These are phyloP conservation scores for Fraxinus nigra DNA, from an alignment of 305 asterid species.

Conservation along the genomic window DNA sequence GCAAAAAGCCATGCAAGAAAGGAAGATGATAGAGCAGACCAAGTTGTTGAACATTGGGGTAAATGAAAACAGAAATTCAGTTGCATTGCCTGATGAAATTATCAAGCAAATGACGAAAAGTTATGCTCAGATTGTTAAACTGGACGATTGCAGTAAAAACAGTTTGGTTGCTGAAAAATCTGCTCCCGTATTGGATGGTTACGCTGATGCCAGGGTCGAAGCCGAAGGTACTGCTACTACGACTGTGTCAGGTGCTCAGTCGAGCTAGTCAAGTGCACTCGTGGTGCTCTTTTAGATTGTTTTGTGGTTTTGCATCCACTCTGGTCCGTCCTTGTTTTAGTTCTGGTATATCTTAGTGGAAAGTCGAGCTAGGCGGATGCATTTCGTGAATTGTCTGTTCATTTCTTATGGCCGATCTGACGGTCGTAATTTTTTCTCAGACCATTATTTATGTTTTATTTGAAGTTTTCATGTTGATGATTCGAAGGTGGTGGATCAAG, in stretches of 20 bases:
- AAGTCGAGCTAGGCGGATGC: background rate
- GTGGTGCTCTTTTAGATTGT: background rate
- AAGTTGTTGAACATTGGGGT: background rate
- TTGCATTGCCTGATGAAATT: background rate
- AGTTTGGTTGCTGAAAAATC: background rate
- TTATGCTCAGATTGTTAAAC: slow-evolving; percentile 5
- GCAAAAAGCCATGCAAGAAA: slow-evolving; percentile 10
- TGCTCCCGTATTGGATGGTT: slow-evolving; percentile 5
- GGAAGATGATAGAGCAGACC: background rate
- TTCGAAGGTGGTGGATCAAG: background rate
- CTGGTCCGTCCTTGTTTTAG: background rate
- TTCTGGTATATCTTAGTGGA: background rate
- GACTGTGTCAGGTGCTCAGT: background rate
- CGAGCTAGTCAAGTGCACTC: background rate
- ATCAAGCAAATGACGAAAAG: slow-evolving; percentile 12
- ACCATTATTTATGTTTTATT: background rate
- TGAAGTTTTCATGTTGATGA: background rate
- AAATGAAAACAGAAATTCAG: slow-evolving; percentile 4
- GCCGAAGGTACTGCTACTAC: background rate
- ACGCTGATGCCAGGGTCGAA: background rate
- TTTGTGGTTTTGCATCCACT: background rate
- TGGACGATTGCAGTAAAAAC: background rate
- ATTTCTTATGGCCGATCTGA: background rate
- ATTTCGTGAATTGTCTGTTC: background rate
- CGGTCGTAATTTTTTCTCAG: background rate